A percentile compares a stretch with the other conserved stretches of the same genome.
Conservation (phyloP, 306 rosid species). For the Lagenaria siceraria region DNA sequence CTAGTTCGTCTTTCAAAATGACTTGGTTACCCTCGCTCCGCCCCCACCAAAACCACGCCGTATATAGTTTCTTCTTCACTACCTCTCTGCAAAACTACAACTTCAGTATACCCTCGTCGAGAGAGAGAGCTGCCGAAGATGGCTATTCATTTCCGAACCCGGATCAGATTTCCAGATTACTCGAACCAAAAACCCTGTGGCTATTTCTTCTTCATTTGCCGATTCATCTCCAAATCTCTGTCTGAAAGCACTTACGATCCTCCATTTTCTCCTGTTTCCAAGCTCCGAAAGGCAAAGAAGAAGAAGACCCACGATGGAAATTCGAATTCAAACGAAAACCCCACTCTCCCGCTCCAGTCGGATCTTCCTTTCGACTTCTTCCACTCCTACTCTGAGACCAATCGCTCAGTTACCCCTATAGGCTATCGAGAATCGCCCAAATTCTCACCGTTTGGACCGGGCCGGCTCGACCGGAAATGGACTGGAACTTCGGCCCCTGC, state of each 20-base stretch:
- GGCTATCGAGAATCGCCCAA: slow-evolving; percentile 84
- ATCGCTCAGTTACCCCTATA: slow-evolving; percentile 36
- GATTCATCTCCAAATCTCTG: slow-evolving; percentile 12
- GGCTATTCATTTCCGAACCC: neutral
- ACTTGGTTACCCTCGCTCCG: neutral
- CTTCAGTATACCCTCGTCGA: neutral
- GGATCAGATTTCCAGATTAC: neutral
- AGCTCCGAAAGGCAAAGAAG: slow-evolving; percentile 21
- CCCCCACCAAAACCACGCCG: neutral
- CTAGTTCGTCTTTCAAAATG: neutral
- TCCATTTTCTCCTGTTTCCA: slow-evolving; percentile 45
- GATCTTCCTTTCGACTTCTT: slow-evolving; percentile 74
- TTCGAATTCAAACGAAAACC: slow-evolving; percentile 7
- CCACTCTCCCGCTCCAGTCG: slow-evolving; percentile 33
- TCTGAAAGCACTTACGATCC: slow-evolving; percentile 42
- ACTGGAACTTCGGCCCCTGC: slow-evolving; percentile 56
- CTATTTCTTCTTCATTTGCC: slow-evolving; percentile 8
- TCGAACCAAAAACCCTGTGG: neutral
- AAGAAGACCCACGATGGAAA: slow-evolving; percentile 1
- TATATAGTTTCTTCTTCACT: neutral
- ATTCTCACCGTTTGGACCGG: slow-evolving; percentile 86
- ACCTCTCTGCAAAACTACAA: neutral
- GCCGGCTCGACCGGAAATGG: slow-evolving; percentile 66
- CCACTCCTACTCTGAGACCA: slow-evolving; percentile 64
- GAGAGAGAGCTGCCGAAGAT: neutral